These are phyloP conservation scores for Linnemannia zychae DNA, from an alignment of 192 early-diverging fungal species.

Conservation along the genomic window DNA sequence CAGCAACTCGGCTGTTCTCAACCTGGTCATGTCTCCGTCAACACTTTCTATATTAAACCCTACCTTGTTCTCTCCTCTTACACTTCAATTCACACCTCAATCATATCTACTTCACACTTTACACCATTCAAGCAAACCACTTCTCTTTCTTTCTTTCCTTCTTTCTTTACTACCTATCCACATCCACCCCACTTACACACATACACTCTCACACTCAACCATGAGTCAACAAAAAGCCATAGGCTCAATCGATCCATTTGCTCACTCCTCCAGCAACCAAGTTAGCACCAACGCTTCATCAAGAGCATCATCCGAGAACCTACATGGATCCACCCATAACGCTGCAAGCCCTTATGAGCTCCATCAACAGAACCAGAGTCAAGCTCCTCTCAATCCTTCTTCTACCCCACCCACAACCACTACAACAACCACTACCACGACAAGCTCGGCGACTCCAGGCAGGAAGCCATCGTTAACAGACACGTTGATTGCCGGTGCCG, in stretches of 20 bases:
- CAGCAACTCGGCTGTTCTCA: background rate
- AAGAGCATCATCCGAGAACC: background rate
- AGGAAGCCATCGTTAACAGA: constrained; percentile 26
- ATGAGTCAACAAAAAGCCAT: background rate
- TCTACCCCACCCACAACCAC: background rate
- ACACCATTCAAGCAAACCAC: background rate
- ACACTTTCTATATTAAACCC: background rate
- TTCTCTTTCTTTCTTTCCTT: background rate
- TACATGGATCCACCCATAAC: background rate
- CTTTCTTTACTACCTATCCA: too few species aligned
- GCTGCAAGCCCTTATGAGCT: background rate
- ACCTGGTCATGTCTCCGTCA: background rate
- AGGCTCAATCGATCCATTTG: background rate
- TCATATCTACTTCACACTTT: background rate
- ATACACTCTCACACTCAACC: background rate
- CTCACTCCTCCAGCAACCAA: background rate
- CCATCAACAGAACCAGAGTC: background rate
- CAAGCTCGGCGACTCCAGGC: too few species aligned
- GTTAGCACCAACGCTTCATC: background rate
- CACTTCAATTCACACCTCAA: background rate
- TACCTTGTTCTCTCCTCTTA: background rate
- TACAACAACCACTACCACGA: background rate
- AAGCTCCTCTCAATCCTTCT: background rate
- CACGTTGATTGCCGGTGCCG: constrained; percentile 10
- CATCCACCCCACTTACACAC: background rate